Base-by-base conservation (phyloP, 176 grass and related monocot species). In the Oryza longistaminata region DNA sequence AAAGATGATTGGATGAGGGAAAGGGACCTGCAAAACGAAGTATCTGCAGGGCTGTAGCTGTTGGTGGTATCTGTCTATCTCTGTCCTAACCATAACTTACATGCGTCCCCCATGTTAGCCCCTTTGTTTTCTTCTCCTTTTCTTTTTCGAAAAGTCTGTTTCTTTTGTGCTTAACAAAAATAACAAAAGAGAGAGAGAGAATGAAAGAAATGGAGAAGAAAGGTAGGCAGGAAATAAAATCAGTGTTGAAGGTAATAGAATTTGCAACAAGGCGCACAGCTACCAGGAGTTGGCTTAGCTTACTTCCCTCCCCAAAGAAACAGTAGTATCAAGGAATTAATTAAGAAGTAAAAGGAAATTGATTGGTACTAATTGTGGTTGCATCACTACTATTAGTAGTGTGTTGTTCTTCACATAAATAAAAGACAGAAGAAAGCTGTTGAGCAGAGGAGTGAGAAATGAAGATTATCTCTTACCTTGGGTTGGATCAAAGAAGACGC, bases 401-500 rank as follows among this genome's bases (percentile, higher is more conserved):
- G 14, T 5, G 48, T 17, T 52, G 14, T n/a, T 52, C 9, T n/a
- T 66, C 40, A 22, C 31, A 61, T 9, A 11, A 43, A 43, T 43
- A 43, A 43, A 10, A 43, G 27, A 76, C 2, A 35, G 4, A 35
- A 5, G 34, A 35, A 34, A 37, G 15, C 19, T 17, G 16, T 6
- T 33, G 9, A 64, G 53, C 37, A 45, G 76, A 45, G 35, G 55
- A 65, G 39, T 9, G n/a, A 37, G 19, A 46, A 27, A 19, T 29
- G 66, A 46, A 70, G 29, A 11, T 17, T 19, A 15, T 49, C 1
- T 11, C 43, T 81, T 34, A 91, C 92, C 92, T 88, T 91, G 72
- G 53, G 85, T 48, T 64, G 79, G 65, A 87, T 94, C 92, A 55
- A 91, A 87, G 72, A 79, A 70, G 70, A 88, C 45, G 26, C 45